These are phyloP conservation scores for Russula brevipes DNA, from an alignment of 768 basidiomycete species.

Conservation along the genomic window DNA sequence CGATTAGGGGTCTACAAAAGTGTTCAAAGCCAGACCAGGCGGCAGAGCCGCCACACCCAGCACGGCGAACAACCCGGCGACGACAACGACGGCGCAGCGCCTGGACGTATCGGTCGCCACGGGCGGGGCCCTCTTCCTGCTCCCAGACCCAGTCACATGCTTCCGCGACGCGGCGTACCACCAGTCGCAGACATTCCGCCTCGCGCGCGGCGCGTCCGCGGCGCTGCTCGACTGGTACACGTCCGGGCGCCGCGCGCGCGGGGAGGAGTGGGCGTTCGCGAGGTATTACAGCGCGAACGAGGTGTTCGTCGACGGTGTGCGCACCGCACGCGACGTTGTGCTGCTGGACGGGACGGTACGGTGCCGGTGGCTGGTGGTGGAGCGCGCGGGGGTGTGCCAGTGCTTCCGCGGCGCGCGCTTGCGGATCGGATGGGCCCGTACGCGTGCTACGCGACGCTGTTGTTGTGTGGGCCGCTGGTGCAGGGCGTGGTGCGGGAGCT, in stretches of 20 bases:
- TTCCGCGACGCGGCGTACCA: conserved; percentile 79
- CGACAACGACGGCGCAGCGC: conserved; percentile 52
- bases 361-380: neutral
- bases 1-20: conserved; percentile 85
- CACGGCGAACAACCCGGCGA: neutral
- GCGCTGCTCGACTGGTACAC: conserved; percentile 90
- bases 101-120: conserved; percentile 52
- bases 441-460: conserved; percentile 82
- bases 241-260: conserved; percentile 73
- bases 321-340: conserved; percentile 71
- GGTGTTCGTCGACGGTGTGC: conserved; percentile 57
- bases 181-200: conserved; percentile 74
- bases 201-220: conserved; percentile 55
- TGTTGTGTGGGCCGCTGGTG: conserved; percentile 69
- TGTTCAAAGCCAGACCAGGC: conserved; percentile 78
- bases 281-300: conserved; percentile 85
- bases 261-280: conserved; percentile 88
- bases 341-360: conserved; percentile 49
- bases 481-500: conserved; percentile 46
- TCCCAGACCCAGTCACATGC: conserved; percentile 92
- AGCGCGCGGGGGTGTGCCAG: conserved; percentile 13
- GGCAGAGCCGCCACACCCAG: conserved; percentile 38
- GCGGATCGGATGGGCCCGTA: conserved; percentile 68
- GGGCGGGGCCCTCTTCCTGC: conserved; percentile 60
- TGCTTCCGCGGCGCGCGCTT: conserved; percentile 44